phyloP scores from a whole-genome alignment of 345 rosid genomes.

The Rubroshorea leprosula region DNA sequence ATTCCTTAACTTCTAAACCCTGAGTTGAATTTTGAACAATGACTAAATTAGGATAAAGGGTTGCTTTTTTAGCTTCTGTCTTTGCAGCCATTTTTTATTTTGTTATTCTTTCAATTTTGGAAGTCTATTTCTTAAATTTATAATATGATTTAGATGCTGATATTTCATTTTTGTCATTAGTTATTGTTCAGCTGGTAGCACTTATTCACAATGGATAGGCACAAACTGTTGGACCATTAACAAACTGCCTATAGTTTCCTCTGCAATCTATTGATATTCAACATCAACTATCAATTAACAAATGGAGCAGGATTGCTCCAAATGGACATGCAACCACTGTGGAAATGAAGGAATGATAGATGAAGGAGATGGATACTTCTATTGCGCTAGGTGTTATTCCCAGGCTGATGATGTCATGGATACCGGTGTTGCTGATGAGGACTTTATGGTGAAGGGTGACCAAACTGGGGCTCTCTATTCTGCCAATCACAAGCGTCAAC shows the following conservation, averaged over 20 bases:
- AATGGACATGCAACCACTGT: conserved; percentile 44
- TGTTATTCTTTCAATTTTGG: no score
- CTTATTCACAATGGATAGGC: no score
- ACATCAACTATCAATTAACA: neutral
- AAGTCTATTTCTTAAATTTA: no score
- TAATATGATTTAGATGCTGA: no score
- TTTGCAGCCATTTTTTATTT: no score
- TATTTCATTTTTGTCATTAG: no score
- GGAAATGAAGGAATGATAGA: conserved; percentile 38
- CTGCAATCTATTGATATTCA: neutral
- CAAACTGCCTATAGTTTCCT: neutral
- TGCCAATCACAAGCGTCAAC: conserved; percentile 30
- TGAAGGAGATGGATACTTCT: conserved; percentile 48
- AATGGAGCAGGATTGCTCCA: conserved; percentile 20
- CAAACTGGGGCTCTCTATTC: conserved; percentile 42
- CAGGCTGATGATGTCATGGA: conserved; percentile 40
- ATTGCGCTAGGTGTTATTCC: conserved; percentile 44
- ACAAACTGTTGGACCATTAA: no score
- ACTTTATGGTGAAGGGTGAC: conserved; percentile 38
- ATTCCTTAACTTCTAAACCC: no score
- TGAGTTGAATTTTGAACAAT: no score
- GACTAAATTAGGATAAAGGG: no score
- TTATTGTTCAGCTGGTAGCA: no score
- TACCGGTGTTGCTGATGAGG: conserved; percentile 59
- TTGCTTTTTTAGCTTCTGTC: no score